Base-by-base conservation (phyloP, 108 stramenopile species). In the Conticribra guillardii region DNA sequence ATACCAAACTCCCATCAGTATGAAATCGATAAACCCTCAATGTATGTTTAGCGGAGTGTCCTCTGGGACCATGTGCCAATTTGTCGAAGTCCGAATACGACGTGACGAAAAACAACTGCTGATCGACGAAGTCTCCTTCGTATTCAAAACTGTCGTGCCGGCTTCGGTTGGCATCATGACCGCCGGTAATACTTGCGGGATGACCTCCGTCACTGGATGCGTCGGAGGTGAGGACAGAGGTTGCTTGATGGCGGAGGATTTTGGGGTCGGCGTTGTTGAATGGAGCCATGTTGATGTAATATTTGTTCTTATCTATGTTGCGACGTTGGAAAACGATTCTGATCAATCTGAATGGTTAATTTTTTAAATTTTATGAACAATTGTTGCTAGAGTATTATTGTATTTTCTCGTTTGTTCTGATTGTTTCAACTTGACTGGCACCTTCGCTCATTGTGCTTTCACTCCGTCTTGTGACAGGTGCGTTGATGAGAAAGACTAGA, bases 21-120 rank as follows among this genome's bases (percentile, higher is more conserved):
- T 89, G 77, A 52, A 97, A 95, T 8, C 88, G 84, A 53, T 92
- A 97, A 16, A 94, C 85, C 46, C 91, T 74, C 21, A 97, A 37
- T 27, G 89, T 87, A 34, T 95, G 64, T 32, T 85, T 76, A 21
- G 91, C 92, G 60, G 81, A 69, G 24, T 74, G 93, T 48, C 97
- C 97, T 32, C 90, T 75, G 1, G 97, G 97, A 7, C 92, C 96
- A 74, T 97, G 97, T 11, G 97, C 97, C 74, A 91, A 84, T 44
- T 82, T 93, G 37, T 93, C 91, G 66, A 95, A 95, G 29, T 88
- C 80, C 18, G 82, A 73, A 69, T 87, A 89, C 46, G 75, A 82
- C 19, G 85, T 87, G 21, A 90, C 85, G 67, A 90, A 85, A 74
- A 90, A 87, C n/a, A 87, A 76, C 51, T 90, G 87, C 26, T 76